Evolutionary conservation across 768 basidiomycete genomes (phyloP).

Genomic region (Suillus brevipes): DNA sequence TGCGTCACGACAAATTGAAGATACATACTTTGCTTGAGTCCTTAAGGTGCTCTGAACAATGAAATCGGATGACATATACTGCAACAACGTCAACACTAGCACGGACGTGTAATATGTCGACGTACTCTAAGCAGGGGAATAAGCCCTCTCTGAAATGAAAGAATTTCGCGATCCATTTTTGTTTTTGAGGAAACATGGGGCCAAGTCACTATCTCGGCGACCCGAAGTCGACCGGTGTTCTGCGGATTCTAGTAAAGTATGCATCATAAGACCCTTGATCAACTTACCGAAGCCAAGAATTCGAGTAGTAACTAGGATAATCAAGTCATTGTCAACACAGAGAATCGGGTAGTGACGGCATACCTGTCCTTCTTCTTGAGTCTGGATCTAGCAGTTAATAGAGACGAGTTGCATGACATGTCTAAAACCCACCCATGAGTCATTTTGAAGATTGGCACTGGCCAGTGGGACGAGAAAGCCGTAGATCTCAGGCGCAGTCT

Average conservation of each 20-base stretch:
- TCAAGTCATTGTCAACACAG: constrained; percentile 7
- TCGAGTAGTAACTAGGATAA: constrained; percentile 36
- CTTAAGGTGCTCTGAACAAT: constrained; percentile 57
- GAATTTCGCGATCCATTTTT: constrained; percentile 30
- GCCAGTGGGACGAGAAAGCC: constrained; percentile 40
- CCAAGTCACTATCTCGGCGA: constrained; percentile 52
- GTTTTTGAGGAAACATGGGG: constrained; percentile 39
- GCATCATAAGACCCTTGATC: background rate
- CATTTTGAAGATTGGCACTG: constrained; percentile 40
- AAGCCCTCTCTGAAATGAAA: constrained; percentile 63
- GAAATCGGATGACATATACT: constrained; percentile 63
- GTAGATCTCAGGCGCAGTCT: constrained; percentile 42
- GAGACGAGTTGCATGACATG: background rate
- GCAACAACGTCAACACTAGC: background rate
- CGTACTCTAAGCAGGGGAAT: constrained; percentile 54
- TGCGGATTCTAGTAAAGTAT: constrained; percentile 16
- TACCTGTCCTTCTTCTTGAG: constrained; percentile 54
- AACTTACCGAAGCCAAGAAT: constrained; percentile 39
- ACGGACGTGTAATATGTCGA: background rate
- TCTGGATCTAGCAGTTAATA: constrained; percentile 28
- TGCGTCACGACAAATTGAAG: background rate
- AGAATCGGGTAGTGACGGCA: constrained; percentile 13
- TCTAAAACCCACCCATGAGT: constrained; percentile 40
- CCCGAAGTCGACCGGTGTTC: constrained; percentile 52
- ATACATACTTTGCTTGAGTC: constrained; percentile 50